Evolutionary conservation across 2,329 filamentous ascomycete genomes (phyloP), one percentile per base, ranked within the genome.

Genomic region (Ophidiomyces ophidiicola): DNA sequence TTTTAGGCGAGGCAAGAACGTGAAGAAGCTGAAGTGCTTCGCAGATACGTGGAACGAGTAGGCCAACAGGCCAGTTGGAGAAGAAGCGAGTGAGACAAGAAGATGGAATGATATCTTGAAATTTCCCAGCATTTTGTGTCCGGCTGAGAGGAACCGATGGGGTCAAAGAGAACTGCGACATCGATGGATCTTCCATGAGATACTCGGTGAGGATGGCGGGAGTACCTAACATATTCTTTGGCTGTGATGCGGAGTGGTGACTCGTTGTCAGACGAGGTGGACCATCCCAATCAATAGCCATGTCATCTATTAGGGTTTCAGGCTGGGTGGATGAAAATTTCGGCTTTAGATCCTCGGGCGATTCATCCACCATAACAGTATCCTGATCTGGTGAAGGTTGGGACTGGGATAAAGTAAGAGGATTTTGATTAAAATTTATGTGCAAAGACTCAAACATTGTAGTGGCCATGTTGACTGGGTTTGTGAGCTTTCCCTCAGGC

Each of bases 1-100:
- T 47, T 4, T 64, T 58, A 4, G 64, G 58, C 1, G 60, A 48
- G 0, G 76, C 72, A 0, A 84, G 82, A 2, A 98, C 78, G 47
- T 86, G 87, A 26, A 96, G 75, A 42, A 82, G 77, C 56, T 93
- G 84, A 19, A 98, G 67, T 1, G 85, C 82, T 48, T 86, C 82
- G 50, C 75, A 71, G 14, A 98, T 68, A 57, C 88, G 78, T 36
- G 86, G 80, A 0, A 93, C 71, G 1, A 98, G 74, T 42, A 88
- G 72, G 10, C 73, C 66, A 4, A 84, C 68, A 1, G 84, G 74
- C 53, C 88, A 78, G 35, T 80, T 74, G 0, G 87, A 94, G 62
- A 90, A 87, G 70, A 98, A 98, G 41, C 87, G 81, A 5, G 88
- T 88, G 46, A 98, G 74, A 0, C 82, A 78, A 56, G 92, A 82